Base-by-base conservation (phyloP, 164 flowering plant genomes). In the Pachysandra terminalis region DNA sequence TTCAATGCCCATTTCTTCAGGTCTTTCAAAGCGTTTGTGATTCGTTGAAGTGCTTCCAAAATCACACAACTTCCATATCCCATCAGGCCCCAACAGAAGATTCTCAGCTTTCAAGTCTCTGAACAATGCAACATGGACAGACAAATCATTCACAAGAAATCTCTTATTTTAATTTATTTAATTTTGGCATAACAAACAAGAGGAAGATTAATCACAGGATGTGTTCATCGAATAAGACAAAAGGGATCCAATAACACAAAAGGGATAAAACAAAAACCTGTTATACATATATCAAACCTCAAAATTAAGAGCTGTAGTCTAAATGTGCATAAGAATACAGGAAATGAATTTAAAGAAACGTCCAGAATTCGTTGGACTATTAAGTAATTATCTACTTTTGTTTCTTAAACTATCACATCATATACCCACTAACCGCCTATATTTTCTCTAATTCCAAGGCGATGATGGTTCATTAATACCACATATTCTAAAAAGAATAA, bases 1-100 rank as follows among this genome's bases (percentile, higher is more conserved):
- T 81, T 96, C 99, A 64, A 96, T 80, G 28, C 99, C 99, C 99
- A 93, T 96, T 77, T 96, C 99, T 73, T 90, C 99, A 64, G 98
- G 91, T 79, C 80, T 88, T 77, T 91, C 97, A 83, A 93, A 93
- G 66, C 96, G 83, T 73, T 85, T 91, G 80, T 96, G 99, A 81
- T 91, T 91, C 53, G 96, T 91, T 62, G 99, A 90, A 23, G 87
- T 84, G 78, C 99, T 96, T 51, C 99, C 99, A 74, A 93, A 96
- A 82, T 96, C 99, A 81, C 99, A 93, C 78, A 96, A 73, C 77
- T 96, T 93, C 99, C 98, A 96, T 22, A 75, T 67, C 57, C 96
- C 97, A 83, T 96, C 96, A 64, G 89, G 68, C 14, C 96, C 93
- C 75, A 90, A 71, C 27, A 96, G 77, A 76, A 96, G 81, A 80